Evolutionary conservation across 2,329 filamentous ascomycete species (phyloP), one percentile per base, ranked within the genome.

Genomic region (Penicillium sp.): DNA sequence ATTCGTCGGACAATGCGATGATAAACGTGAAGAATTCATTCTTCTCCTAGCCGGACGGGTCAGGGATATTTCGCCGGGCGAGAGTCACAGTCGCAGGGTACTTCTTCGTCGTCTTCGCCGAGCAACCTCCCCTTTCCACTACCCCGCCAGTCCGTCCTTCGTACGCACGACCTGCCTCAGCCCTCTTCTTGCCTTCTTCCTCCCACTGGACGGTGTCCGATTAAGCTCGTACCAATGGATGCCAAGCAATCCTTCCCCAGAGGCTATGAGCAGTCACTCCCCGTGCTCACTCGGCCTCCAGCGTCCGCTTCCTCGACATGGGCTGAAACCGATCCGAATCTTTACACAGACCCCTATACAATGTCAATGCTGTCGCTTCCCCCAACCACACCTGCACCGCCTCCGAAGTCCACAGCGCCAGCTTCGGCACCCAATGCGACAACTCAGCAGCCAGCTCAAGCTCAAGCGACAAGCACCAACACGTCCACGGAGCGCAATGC

Each of bases 201-300:
- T 15, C 10, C 22, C 40, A 33, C 15, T 26, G 19, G 33, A 24
- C 28, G 28, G 30, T n/a, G 40, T 44, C 47, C 35, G 19, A 28
- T 65, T 66, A 60, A 54, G 62, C 58, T 63, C 65, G 65, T 13
- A 65, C 66, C 13, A 58, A 76, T 77, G 75, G 73, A 76, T 60
- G 67, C 72, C 71, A 72, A 76, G 26, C 49, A 70, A 58, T 58
- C 62, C 59, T 64, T 57, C 47, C 61, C 63, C 28, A 56, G 66
- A 60, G 61, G 65, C 33, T 68, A 72, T 59, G 69, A 75, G 63
- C 70, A 72, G 58, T 67, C 69, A 42, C 63, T 75, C 51, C 72
- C 74, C 53, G 66, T 75, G 64, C 68, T 73, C 49, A 64, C 67
- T 51, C 67, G 71, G 62, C 60, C 70, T 50, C 53, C 68, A 47